Evolutionary conservation across 2,329 filamentous ascomycete genomes (phyloP), one percentile per base, ranked within the genome.

Genomic region (Metarhizium robertsii): DNA sequence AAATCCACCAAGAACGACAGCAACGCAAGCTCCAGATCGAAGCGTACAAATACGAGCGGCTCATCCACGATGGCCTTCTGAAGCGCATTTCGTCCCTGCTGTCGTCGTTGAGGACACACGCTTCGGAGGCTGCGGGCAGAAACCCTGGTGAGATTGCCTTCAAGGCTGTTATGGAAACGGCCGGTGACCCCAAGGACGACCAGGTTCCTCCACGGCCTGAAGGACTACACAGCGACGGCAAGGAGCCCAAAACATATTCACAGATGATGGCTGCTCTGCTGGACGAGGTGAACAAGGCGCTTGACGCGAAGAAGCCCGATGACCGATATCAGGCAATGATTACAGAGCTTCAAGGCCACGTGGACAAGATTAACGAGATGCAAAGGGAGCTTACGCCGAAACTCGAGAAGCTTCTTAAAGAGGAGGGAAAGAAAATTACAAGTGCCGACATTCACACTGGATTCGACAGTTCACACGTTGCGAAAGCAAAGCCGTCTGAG

Each of bases 181-280:
- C 87, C 8, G 81, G 82, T 55, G 82, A 87, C 60, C 79, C 85
- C 49, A 81, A 86, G 57, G 88, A 95, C 65, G 84, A 90, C 67
- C 83, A 83, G 59, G 88, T 90, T 3, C 85, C 88, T 8, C 78
- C 81, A 52, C 78, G 88, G 29, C 92, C 92, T 2, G 86, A 85
- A 61, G 91, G 89, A 50, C 87, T 96, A 32, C 87, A 95, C 66
- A 79, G 80, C 46, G 79, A 90, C 54, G 84, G 87, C 62, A 82
- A 87, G 68, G 84, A 79, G 65, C 83, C 89, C 63, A 90, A 89
- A 0, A 87, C 86, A 14, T 99, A 96, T 68, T 94, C 90, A 43
- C 90, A 95, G 76, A 99, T 99, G 94, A 92, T 99, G 87, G 89
- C 89, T n/a, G 84, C 86, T n/a, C 73, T 99, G 64, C 81, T 97